These are phyloP conservation scores for Fomitopsis betulina DNA, from an alignment of 1,284 basidiomycete species.

Conservation along the genomic window DNA sequence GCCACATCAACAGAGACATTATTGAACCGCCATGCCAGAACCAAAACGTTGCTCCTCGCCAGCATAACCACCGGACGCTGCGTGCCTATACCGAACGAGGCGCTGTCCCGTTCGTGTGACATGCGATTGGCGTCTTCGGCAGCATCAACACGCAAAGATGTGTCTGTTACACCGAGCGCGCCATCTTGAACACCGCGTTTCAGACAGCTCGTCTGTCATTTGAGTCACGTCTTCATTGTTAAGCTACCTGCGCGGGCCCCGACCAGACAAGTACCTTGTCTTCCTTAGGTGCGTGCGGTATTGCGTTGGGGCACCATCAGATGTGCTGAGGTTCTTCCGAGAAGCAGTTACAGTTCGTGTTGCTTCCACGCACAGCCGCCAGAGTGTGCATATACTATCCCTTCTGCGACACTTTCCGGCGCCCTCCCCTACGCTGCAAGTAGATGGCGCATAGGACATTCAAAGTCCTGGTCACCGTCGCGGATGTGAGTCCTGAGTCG, in stretches of 20 bases:
- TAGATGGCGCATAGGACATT: background rate
- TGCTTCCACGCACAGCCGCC: background rate
- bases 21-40: too few relatives aligned
- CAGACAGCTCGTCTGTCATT: background rate
- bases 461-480: conserved; percentile 15
- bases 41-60: too few relatives aligned
- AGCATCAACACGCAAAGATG: background rate
- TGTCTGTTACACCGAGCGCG: background rate
- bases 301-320: background rate
- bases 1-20: too few relatives aligned
- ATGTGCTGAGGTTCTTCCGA: background rate
- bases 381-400: background rate
- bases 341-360: background rate
- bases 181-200: background rate
- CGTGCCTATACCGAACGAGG: too few relatives aligned
- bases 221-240: too few relatives aligned
- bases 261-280: too few relatives aligned
- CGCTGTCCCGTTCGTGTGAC: too few relatives aligned
- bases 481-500: conserved; percentile 14
- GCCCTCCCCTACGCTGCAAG: background rate
- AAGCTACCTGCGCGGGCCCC: too few relatives aligned
- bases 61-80: too few relatives aligned
- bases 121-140: background rate
- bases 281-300: background rate
- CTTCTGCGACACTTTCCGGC: background rate